Conservation (phyloP, 2,329 filamentous ascomycete species). For the Coniella lustricola region DNA sequence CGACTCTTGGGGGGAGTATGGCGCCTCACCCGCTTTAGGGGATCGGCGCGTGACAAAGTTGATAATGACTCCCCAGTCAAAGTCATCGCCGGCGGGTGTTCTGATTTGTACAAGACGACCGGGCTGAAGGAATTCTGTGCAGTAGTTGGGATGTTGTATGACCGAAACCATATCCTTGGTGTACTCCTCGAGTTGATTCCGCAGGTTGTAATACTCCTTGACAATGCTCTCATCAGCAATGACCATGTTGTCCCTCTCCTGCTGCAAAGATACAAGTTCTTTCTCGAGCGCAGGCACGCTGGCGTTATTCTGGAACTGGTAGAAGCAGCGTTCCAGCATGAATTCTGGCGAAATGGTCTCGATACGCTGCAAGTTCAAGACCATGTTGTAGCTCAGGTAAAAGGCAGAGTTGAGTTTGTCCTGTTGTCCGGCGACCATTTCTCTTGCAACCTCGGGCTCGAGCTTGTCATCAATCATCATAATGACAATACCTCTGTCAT, state of each 20-base stretch:
- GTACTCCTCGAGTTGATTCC: slow-evolving; percentile 76
- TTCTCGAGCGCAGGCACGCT: slow-evolving; percentile 79
- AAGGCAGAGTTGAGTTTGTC: slow-evolving; percentile 97
- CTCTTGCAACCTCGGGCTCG: slow-evolving; percentile 87
- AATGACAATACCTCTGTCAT: slow-evolving; percentile 96
- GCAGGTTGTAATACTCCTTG: slow-evolving; percentile 88
- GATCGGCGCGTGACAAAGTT: slow-evolving; percentile 61
- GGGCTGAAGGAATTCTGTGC: slow-evolving; percentile 73
- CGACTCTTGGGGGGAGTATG: slow-evolving; percentile 66
- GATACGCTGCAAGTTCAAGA: slow-evolving; percentile 92
- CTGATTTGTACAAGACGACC: slow-evolving; percentile 87
- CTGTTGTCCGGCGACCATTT: slow-evolving; percentile 92
- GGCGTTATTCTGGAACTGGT: slow-evolving; percentile 93
- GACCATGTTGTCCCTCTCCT: slow-evolving; percentile 61
- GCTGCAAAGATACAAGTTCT: slow-evolving; percentile 71
- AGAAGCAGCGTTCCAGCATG: slow-evolving; percentile 98
- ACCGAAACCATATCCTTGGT: slow-evolving; percentile 85
- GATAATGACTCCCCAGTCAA: slow-evolving; percentile 89
- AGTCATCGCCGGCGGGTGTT: slow-evolving; percentile 67
- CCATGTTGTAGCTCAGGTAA: slow-evolving; percentile 98
- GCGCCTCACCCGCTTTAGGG: slow-evolving; percentile 59
- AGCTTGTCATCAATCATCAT: slow-evolving; percentile 99
- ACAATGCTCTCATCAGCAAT: slow-evolving; percentile 84
- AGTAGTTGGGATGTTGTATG: slow-evolving; percentile 86
- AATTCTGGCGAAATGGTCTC: slow-evolving; percentile 98